Evolutionary conservation across 108 stramenopile genomes (phyloP).

Genomic region (Aurantiochytrium sp.): DNA sequence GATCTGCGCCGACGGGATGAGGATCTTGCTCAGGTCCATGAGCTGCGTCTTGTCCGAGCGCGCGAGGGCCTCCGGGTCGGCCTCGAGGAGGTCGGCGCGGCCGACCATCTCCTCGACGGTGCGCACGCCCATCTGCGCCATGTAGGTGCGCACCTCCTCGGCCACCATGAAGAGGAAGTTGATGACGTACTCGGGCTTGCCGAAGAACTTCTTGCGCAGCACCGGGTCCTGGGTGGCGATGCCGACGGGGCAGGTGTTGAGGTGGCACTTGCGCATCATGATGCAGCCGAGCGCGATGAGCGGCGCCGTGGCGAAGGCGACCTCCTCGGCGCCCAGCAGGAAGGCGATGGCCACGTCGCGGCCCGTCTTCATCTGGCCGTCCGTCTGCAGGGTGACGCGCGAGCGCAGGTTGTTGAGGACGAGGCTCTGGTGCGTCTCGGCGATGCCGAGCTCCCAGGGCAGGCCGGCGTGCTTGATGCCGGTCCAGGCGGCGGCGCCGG

Average conservation of each 20-base stretch:
- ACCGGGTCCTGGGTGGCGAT: conserved; percentile 97
- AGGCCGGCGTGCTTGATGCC: conserved; percentile 85
- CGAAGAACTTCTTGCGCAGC: conserved; percentile 84
- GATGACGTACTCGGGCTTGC: conserved; percentile 92
- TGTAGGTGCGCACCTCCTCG: conserved; percentile 87
- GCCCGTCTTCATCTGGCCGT: conserved; percentile 87
- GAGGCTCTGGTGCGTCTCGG: conserved; percentile 88
- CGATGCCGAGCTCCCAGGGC: conserved; percentile 91
- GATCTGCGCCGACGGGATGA: background rate
- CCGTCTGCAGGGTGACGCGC: conserved; percentile 81
- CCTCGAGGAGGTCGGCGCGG: conserved; percentile 81
- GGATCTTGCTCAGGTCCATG: conserved; percentile 72
- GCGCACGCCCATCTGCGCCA: conserved; percentile 88
- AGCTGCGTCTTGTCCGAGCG: conserved; percentile 78
- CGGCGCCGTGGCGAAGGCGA: conserved; percentile 87
- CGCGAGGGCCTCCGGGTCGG: background rate
- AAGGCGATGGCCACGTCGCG: conserved; percentile 85
- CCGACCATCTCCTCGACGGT: conserved; percentile 90
- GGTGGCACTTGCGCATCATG: conserved; percentile 95
- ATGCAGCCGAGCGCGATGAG: conserved; percentile 90
- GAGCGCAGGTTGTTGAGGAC: conserved; percentile 84
- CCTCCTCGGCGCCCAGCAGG: conserved; percentile 86
- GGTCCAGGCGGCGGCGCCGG: conserved; percentile 90
- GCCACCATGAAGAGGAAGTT: conserved; percentile 92
- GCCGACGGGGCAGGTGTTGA: conserved; percentile 93